Evolutionary conservation across 2,329 filamentous ascomycete genomes (phyloP), one percentile per base, ranked within the genome.

Genomic region (Ambrosiella beaveri): DNA sequence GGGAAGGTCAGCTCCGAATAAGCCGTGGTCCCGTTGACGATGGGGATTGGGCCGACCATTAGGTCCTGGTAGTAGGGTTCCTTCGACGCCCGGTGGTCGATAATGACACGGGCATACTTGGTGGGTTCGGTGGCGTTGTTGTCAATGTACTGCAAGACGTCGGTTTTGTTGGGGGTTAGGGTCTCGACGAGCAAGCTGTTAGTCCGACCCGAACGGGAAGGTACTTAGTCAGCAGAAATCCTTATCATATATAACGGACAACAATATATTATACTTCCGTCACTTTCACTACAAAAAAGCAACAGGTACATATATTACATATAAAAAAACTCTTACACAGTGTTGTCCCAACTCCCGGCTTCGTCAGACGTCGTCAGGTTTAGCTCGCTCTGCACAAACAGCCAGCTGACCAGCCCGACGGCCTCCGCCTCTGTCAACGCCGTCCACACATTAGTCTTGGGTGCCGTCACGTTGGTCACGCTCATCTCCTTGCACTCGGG

Each of bases 21-120:
- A 35, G 72, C 64, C 13, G 62, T 69, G 4, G 72, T 74, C 15
- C 67, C 61, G 17, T 63, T 56, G 7, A 64, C 65, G 2, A 75
- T 66, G 1, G 75, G 75, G 2, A 77, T 67, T 1, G 75, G 74
- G 0, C 75, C 74, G 36, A 77, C 69, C 67, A 74, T 73, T 62
- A 72, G 75, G 61, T 77, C 73, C 58, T 74, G 71, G 4, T 70
- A 71, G 36, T 72, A 68, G 1, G 74, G 73, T 11, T 70, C 67
- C 3, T 63, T 61, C 51, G 70, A 71, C 0, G 70, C 72, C 9
- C 72, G 71, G 59, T 74, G 68, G 47, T 73, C 73, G 45, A 77
- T 69, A 56, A 75, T 70, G 1, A 69, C 73, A 19, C 73, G 67
- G 36, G 75, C 75, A 64, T 72, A 77, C 12, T 71, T 68, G 9